Evolutionary conservation across 257 asterid species (phyloP).

Genomic region (Solanum peruvianum): DNA sequence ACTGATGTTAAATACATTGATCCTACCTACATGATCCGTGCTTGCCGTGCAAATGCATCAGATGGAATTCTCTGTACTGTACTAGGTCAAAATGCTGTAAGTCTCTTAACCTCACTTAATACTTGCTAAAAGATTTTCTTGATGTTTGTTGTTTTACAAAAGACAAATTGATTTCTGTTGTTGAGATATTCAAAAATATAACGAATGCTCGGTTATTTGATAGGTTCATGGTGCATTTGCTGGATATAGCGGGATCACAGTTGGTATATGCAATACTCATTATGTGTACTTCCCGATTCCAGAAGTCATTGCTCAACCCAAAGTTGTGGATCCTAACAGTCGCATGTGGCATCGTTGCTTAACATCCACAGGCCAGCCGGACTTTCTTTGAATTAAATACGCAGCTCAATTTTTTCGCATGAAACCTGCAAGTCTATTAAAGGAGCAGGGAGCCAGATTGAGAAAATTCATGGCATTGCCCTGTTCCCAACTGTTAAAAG

Average conservation of each 20-base stretch:
- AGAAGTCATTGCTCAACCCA: conserved; percentile 69
- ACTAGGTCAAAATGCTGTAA: conserved; percentile 96
- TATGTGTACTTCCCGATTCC: conserved; percentile 88
- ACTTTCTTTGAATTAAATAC: conserved; percentile 34
- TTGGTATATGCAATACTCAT: conserved; percentile 90
- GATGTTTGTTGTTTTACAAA: background rate
- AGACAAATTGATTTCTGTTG: background rate
- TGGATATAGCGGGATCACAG: conserved; percentile 90
- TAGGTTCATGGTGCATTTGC: conserved; percentile 99
- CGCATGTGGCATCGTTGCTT: conserved; percentile 99
- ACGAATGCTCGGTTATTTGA: background rate
- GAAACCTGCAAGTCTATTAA: conserved; percentile 3
- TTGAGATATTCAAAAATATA: background rate
- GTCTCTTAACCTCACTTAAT: conserved; percentile 3
- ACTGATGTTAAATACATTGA: conserved; percentile 90
- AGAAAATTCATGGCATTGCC: background rate
- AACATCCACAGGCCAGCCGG: conserved; percentile 96
- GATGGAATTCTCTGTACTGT: conserved; percentile 93
- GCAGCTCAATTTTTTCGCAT: background rate
- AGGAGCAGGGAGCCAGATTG: conserved; percentile 8
- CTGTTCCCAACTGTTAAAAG: background rate
- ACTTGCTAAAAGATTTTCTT: background rate
- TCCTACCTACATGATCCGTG: conserved; percentile 97
- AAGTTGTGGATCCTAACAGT: conserved; percentile 67
- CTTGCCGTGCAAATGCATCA: conserved; percentile 96